These are phyloP conservation scores for Cercospora citrullina DNA, from an alignment of 2,329 filamentous ascomycete species.

Conservation along the genomic window DNA sequence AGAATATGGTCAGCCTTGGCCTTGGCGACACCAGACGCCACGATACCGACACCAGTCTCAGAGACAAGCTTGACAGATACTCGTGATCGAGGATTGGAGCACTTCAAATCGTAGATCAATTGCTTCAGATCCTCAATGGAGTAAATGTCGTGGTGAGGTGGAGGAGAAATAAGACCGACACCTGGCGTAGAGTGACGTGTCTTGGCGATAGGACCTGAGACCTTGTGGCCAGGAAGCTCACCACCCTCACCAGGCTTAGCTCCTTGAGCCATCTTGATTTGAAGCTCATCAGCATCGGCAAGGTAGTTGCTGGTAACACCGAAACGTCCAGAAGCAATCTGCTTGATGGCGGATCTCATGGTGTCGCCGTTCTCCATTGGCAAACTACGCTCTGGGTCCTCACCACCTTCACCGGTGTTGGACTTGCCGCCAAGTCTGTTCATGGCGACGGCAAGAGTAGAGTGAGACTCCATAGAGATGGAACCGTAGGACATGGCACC, in stretches of 20 bases:
- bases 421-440: constrained; percentile 95
- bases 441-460: constrained; percentile 93
- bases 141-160: constrained; percentile 97
- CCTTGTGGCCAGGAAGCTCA: constrained; percentile 95
- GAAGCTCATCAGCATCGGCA: constrained; percentile 90
- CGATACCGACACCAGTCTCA: constrained; percentile 95
- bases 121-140: constrained; percentile 98
- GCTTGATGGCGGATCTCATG: constrained; percentile 96
- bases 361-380: constrained; percentile 88
- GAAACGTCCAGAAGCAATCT: constrained; percentile 93
- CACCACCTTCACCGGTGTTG: constrained; percentile 96
- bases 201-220: constrained; percentile 87
- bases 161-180: constrained; percentile 92
- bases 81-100: constrained; percentile 85
- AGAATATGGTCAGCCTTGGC: constrained; percentile 96
- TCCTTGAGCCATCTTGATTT: constrained; percentile 99
- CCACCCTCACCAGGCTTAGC: constrained; percentile 97
- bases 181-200: constrained; percentile 95
- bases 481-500: constrained; percentile 99
- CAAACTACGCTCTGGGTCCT: constrained; percentile 87
- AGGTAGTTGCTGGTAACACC: constrained; percentile 95
- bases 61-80: constrained; percentile 97
- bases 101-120: constrained; percentile 96
- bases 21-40: constrained; percentile 95
- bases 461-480: constrained; percentile 98